phyloP scores from a whole-genome alignment of 179 eudicot species.

The Sideroxylon spinosum region DNA sequence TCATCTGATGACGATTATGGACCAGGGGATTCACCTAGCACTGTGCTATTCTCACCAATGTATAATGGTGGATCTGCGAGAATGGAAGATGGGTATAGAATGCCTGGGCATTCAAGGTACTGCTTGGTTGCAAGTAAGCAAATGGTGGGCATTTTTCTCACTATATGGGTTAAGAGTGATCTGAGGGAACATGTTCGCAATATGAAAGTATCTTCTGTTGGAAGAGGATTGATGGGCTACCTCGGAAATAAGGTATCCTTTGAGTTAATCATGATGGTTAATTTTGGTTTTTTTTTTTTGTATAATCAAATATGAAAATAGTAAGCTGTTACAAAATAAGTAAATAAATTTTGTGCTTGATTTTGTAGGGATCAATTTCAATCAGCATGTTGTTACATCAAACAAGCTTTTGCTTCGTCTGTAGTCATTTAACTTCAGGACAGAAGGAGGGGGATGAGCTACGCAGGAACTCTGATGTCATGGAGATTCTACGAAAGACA shows the following conservation, averaged over 20 bases:
- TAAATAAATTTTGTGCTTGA: no score
- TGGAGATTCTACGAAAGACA: slow-evolving; percentile 85
- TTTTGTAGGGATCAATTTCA: slow-evolving; percentile 91
- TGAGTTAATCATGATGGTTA: background rate
- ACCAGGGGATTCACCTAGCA: slow-evolving; percentile 61
- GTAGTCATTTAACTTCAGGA: slow-evolving; percentile 91
- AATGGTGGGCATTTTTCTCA: slow-evolving; percentile 90
- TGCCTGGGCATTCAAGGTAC: slow-evolving; percentile 49
- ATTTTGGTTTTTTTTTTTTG: slow-evolving; percentile 8
- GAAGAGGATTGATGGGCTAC: slow-evolving; percentile 96
- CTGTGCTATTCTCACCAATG: slow-evolving; percentile 50
- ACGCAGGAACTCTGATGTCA: slow-evolving; percentile 85
- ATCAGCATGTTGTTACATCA: slow-evolving; percentile 91
- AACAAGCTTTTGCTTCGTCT: slow-evolving; percentile 93
- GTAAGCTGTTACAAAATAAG: background rate
- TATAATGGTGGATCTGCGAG: slow-evolving; percentile 39
- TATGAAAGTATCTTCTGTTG: slow-evolving; percentile 91
- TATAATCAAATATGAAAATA: background rate
- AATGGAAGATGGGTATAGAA: slow-evolving; percentile 43
- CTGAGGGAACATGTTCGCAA: slow-evolving; percentile 68
- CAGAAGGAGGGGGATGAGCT: slow-evolving; percentile 94
- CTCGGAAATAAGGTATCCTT: slow-evolving; percentile 84
- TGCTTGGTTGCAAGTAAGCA: slow-evolving; percentile 87
- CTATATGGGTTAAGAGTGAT: slow-evolving; percentile 86
- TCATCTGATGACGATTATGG: slow-evolving; percentile 76